Evolutionary conservation across 2,329 filamentous ascomycete genomes (phyloP), one percentile per base, ranked within the genome.

Genomic region (Fusarium sp.): DNA sequence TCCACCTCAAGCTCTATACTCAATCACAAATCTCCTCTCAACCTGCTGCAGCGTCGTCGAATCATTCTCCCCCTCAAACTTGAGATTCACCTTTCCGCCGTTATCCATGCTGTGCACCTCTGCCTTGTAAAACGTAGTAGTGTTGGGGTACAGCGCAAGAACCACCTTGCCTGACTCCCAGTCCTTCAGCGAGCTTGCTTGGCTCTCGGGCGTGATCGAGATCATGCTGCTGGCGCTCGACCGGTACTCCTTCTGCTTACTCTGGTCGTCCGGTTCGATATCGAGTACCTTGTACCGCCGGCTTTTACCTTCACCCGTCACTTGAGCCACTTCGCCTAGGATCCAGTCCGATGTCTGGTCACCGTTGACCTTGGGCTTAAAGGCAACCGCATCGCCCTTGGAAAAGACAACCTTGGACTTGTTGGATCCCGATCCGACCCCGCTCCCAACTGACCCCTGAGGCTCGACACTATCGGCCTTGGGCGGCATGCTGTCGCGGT

Each of bases 111-210:
- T 91, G 83, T 94, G 93, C 10, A 96, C 93, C 76, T 95, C 93
- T 2, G 94, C 94, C 80, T 93, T 92, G 81, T 96, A 96, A 77
- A 96, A 96, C 0, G 93, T 95, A 1, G 94, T 95, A 1, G 94
- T 96, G 76, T 94, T 92, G 0, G 94, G 94, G 78, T 96, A 96
- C 67, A 94, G 85, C 0, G 94, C 94, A 66, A 96, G 85, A 10
- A 96, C 93, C 54, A 91, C 89, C 79, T 92, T 93, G 52, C 93
- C 92, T 42, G 89, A 83, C 38, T 93, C 89, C 67, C 93, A 88
- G 45, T 93, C 87, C 5, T 87, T 83, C 18, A 92, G 84, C 3
- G 83, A 90, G 71, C 82, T 85, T 73, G 80, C 85, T 80, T 74
- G 85, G 78, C 72, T 82, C 72, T 84, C 84, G 0, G 89, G 87